Base-by-base conservation (phyloP, 352 stramenopile species). In the Pythium volutum region DNA sequence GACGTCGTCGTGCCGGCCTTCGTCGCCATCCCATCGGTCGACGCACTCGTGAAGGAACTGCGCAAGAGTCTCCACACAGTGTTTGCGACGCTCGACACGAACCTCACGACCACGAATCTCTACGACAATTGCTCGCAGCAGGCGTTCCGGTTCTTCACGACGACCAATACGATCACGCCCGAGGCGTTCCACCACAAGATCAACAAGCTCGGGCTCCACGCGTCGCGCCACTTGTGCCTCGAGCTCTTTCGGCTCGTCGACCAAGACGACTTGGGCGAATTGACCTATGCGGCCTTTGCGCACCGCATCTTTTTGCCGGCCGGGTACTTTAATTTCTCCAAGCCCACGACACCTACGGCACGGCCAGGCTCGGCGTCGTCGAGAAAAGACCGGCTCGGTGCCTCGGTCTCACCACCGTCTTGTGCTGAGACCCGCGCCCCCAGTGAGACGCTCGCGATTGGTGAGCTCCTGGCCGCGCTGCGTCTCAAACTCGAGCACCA, bases 131-230 rank as follows among this genome's bases (percentile, higher is more conserved):
- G 73, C 49, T 79, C 66, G 26, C 70, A 79, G 42, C 81, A 89
- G 36, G 84, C 84, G 4, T 93, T 93, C 43, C 75, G 75, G 12
- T 87, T 79, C 62, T 93, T 91, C 61, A 93, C 84, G 42, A 88
- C 78, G 14, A 89, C 75, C 15, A 90, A 89, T 59, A 76, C 71
- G 18, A 90, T 93, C 63, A 84, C 78, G 0, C 66, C 73, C 4
- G 77, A 91, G 54, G 78, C 69, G 3, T 93, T 93, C 50, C 73
- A 87, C 14, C 67, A 77, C 68, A 85, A 84, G 27, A 70, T 91
- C 23, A 67, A 73, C 22, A 81, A 87, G 26, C 64, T 93, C 11
- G 73, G 84, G 7, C 34, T 90, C 11, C 75, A 74, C 6, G 80
- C 67, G 14, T 70, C 81, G 18, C 71, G 56, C 15, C 43, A 66